These are phyloP conservation scores for Fusarium nelsonii DNA, from an alignment of 2,329 filamentous ascomycete genomes.

Conservation along the genomic window DNA sequence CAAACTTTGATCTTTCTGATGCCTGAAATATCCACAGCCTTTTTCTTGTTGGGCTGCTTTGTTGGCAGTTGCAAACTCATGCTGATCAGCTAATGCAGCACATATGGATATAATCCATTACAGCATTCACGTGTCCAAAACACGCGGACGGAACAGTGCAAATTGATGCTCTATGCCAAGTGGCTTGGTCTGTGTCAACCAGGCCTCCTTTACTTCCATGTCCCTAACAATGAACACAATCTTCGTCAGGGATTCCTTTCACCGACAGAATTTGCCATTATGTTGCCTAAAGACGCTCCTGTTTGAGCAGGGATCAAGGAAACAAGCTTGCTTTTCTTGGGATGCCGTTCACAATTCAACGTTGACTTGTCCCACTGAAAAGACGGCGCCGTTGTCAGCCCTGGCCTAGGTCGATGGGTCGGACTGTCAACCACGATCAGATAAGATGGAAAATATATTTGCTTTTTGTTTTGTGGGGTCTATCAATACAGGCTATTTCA, in stretches of 20 bases:
- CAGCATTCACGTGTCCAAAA: constrained; percentile 6
- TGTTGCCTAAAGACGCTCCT: not conserved
- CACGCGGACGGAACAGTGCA: constrained; percentile 15
- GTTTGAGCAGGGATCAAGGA: constrained; percentile 19
- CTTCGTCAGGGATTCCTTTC: constrained; percentile 32
- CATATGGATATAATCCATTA: not conserved
- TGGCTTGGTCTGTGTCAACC: constrained; percentile 28
- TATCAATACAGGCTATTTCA: constrained; percentile 31
- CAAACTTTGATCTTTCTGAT: not conserved
- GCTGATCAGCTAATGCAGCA: constrained; percentile 9
- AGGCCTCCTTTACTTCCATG: constrained; percentile 23
- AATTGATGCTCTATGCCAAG: constrained; percentile 8
- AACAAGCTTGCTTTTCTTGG: constrained; percentile 16
- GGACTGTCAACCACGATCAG: constrained; percentile 43
- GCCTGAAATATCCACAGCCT: constrained; percentile 11
- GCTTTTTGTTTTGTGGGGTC: constrained; percentile 39
- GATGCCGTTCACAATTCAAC: not conserved
- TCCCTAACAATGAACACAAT: constrained; percentile 5
- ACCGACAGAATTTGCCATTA: constrained; percentile 31
- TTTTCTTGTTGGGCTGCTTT: constrained; percentile 13
- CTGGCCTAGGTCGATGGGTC: constrained; percentile 39
- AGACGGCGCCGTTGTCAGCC: constrained; percentile 17
- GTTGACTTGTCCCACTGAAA: constrained; percentile 14
- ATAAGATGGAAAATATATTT: constrained; percentile 46
- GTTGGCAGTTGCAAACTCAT: constrained; percentile 17